These are phyloP conservation scores for Diplodia sapinea DNA, from an alignment of 2,329 filamentous ascomycete genomes.

Conservation along the genomic window DNA sequence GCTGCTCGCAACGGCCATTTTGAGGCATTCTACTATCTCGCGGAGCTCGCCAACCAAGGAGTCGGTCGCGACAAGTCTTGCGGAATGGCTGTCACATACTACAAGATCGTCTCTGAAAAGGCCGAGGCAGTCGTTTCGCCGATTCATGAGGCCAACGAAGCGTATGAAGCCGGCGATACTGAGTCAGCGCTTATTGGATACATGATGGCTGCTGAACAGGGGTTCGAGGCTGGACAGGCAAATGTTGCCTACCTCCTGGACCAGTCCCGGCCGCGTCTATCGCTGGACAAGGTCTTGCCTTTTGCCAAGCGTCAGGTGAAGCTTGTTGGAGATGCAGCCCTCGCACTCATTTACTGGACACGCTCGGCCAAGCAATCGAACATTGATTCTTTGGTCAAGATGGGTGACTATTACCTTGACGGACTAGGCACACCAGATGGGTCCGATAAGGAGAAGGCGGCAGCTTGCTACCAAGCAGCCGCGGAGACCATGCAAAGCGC, in stretches of 20 bases:
- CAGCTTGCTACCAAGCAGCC: constrained; percentile 88
- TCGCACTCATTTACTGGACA: constrained; percentile 93
- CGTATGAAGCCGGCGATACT: constrained; percentile 77
- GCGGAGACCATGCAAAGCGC: constrained; percentile 91
- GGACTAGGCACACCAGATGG: constrained; percentile 69
- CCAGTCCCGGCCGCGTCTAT: constrained; percentile 57
- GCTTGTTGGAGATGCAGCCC: constrained; percentile 62
- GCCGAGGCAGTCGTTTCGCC: constrained; percentile 85
- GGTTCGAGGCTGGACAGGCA: constrained; percentile 86
- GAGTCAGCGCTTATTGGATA: constrained; percentile 82
- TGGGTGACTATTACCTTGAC: constrained; percentile 94
- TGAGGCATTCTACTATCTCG: constrained; percentile 90
- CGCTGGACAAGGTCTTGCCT: constrained; percentile 61
- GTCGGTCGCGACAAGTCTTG: constrained; percentile 82
- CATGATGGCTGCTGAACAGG: constrained; percentile 89
- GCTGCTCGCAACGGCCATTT: constrained; percentile 83
- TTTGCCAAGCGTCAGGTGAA: constrained; percentile 51
- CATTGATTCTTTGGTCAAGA: constrained; percentile 92
- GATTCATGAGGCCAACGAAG: constrained; percentile 81
- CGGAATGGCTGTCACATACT: constrained; percentile 76
- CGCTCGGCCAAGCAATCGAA: constrained; percentile 92
- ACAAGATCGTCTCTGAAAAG: constrained; percentile 87
- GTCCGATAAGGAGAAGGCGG: constrained; percentile 80
- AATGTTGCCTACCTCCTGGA: constrained; percentile 90
- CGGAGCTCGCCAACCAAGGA: constrained; percentile 81